Evolutionary conservation across 2,329 filamentous ascomycete genomes (phyloP), one percentile per base, ranked within the genome.

Genomic region (Fusarium subglutinans): DNA sequence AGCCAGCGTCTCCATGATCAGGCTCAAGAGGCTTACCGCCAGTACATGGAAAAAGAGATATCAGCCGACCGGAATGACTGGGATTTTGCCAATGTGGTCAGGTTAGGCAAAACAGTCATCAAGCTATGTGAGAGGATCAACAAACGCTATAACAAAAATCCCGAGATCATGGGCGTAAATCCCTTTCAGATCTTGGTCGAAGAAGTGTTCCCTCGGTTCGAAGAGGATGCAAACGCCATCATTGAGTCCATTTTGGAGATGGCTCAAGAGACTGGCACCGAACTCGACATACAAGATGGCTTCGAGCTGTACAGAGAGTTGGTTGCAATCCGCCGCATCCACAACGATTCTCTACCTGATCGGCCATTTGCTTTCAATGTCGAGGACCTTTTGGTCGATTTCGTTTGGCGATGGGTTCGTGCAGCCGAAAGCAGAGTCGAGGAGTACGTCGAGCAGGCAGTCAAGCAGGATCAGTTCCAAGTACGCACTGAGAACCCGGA

Each of bases 371-470:
- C 91, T 9, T 98, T 98, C 81, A 91, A 95, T 74, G 89, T 99
- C 48, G 96, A 99, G 82, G 90, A 91, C 47, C 85, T 97, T 22
- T 87, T 99, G 24, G 93, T 95, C 70, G 92, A 94, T 41, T 99
- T 98, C 81, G 96, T 98, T 11, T 98, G 95, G 95, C 91, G 94
- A 66, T 99, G 95, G 95, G 94, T 99, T 72, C 88, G 89, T 61
- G 90, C 91, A 72, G 95, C 94, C 13, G 95, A 98, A 77, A 86
- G 86, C 40, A 94, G 92, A 79, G 91, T 98, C 79, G 87, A 93
- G 70, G 91, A 91, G 30, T 96, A 96, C 86, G 93, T 98, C 44
- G 94, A 97, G 53, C 90, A 96, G 78, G 95, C 96, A 14, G 92
- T 98, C 82, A 96, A 94, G 81, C 94, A 97, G 76, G 96, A 99